Percentiles rank a stretch among this genome's conserved stretches.
Conservation (phyloP, 768 basidiomycete genomes). For the Mycena pura region DNA sequence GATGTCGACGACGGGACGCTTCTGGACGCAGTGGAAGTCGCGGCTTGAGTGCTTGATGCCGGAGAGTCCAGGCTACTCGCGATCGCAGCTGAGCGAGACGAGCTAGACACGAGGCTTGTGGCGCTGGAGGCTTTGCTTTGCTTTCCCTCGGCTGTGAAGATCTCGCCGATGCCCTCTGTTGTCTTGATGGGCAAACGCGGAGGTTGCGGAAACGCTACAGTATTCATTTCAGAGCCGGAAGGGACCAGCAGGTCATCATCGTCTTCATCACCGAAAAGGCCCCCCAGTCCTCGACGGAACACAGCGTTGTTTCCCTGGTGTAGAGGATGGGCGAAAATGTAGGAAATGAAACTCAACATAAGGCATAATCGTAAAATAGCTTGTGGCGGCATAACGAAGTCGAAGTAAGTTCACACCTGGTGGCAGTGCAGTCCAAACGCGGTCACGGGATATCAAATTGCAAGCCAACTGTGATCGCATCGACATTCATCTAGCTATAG, state of each 20-base stretch:
- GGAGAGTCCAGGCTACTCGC: constrained; percentile 1
- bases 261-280: constrained; percentile 26
- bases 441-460: constrained; percentile 9
- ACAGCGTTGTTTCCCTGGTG: constrained; percentile 1
- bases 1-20: constrained; percentile 15
- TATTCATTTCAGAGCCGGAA: constrained; percentile 7
- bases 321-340: constrained; percentile 22
- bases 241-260: constrained; percentile 11
- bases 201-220: constrained; percentile 3
- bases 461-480: neutral
- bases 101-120: neutral
- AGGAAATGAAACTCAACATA: constrained; percentile 8
- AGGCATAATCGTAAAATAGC: constrained; percentile 17
- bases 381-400: constrained; percentile 16
- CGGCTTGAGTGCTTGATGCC: neutral
- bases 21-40: constrained; percentile 11
- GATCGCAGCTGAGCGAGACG: constrained; percentile 16
- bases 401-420: no score
- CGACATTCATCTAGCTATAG: constrained; percentile 4
- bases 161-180: constrained; percentile 5
- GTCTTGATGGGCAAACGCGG: neutral
- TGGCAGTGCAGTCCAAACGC: no score
- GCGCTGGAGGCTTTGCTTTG: neutral
- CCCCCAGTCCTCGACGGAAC: constrained; percentile 24
- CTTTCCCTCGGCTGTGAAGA: neutral